Evolutionary conservation across 2,329 filamentous ascomycete species (phyloP), one percentile per base, ranked within the genome.

Genomic region (Cercospora sp.): DNA sequence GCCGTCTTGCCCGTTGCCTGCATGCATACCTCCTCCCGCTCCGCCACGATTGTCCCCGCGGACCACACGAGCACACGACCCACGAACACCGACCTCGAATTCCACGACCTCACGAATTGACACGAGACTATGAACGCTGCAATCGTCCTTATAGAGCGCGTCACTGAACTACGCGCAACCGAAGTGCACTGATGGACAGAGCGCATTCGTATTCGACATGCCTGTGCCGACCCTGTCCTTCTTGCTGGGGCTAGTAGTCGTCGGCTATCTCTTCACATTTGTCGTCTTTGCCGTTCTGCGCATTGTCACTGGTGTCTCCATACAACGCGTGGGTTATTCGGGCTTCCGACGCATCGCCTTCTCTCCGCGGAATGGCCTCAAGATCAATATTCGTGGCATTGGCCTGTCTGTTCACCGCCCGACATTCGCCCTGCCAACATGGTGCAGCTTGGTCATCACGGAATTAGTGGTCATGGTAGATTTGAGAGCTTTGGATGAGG

Each of bases 391-490:
- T 66, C 89, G 95, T 61, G 92, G 94, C 61, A 85, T 99, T 63
- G 93, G 95, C 55, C 85, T 99, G 74, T 91, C 92, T 66, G 81
- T 98, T 71, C 95, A 99, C 81, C 89, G 94, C 4, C 95, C 95
- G 12, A 98, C 95, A 5, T 98, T 99, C 80, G 93, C 94, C 58
- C 93, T 98, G 79, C 95, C 95, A 55, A 98, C 96, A 70, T 98
- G 94, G 93, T 84, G 97, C 74, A 98, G 94, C 78, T 85, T 99
- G 61, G 91, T 95, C 8, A 82, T 99, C 68, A 92, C 89, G 75
- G 95, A 97, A 77, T 84, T 97, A 60, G 91, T 89, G 60, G 85
- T 99, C 61, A 96, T 92, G 0, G 79, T 98, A 53, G 92, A 99
- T 77, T 83, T 93, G 57, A 86, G 87, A 68, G 86, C 88, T 59